Base-by-base conservation (phyloP, 208 protist genomes). In the Leishmania lainsoni region DNA sequence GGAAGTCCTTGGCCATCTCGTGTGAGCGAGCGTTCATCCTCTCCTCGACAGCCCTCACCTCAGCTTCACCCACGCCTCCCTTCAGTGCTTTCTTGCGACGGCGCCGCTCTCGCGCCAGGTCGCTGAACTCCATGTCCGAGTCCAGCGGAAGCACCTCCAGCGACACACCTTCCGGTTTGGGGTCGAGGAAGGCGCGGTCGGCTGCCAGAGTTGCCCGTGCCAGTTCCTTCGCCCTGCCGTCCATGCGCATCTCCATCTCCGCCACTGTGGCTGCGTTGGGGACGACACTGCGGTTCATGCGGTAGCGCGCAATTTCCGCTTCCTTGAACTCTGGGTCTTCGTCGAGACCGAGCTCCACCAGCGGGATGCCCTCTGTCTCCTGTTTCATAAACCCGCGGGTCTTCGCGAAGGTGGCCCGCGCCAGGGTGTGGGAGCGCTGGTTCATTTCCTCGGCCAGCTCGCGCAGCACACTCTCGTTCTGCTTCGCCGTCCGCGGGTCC, bases 281-380 rank as follows among this genome's bases (percentile, higher is more conserved):
- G 35, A 76, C 35, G 14, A 48, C 78, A 52, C 58, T 78, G 22
- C 84, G 83, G 29, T 81, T 78, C 75, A 88, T 86, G 76, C 83
- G 87, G 88, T 95, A 97, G 9, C 87, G 89, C 10, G 80, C 76
- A 17, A 94, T 92, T 71, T 97, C 94, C 8, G 88, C 87, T 58
- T 90, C 83, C 86, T 93, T 95, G 79, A 97, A 97, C 71, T 92
- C 86, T 3, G 86, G 89, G 70, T 97, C 94, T 78, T 91, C 89
- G 84, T 95, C 90, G 52, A 97, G 89, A 39, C 88, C 87, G 10
- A 97, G 76, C 79, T 94, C 88, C 49, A 75, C 78, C 51, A 97
- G 83, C 35, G 91, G 89, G 65, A 97, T 86, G 73, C 91, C 94
- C 83, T 95, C 91, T 5, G 87, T 87, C 52, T 95, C 94, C 45